phyloP scores from a whole-genome alignment of 2,329 filamentous ascomycete genomes.

The Aspergillus sp. region DNA sequence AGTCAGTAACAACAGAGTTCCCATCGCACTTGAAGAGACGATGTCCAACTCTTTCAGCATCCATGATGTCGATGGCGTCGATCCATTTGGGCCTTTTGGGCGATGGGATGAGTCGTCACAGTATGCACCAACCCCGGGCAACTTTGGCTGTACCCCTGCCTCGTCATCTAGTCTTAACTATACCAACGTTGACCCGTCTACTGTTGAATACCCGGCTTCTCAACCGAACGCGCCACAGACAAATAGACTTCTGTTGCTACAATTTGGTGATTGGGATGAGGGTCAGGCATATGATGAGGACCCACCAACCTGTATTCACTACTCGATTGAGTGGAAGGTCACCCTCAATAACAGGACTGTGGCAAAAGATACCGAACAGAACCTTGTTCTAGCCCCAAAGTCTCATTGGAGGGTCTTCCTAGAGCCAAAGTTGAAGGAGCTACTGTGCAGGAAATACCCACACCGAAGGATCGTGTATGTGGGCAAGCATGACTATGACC shows the following conservation, averaged over 20 bases:
- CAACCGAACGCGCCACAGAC: neutral
- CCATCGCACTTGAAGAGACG: neutral
- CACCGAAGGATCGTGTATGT: neutral
- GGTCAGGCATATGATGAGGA: conserved; percentile 5
- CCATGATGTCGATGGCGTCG: too few species aligned
- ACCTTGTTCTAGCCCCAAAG: neutral
- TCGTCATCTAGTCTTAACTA: neutral
- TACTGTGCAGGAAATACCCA: neutral
- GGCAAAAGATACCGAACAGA: conserved; percentile 4
- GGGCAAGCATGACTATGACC: neutral
- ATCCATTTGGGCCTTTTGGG: neutral
- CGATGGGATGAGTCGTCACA: conserved; percentile 1
- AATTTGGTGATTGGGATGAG: conserved; percentile 2
- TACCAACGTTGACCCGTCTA: neutral
- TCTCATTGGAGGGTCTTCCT: neutral
- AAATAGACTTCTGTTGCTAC: neutral
- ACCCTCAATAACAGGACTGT: conserved; percentile 8
- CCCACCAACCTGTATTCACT: conserved; percentile 6
- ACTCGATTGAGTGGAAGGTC: conserved; percentile 9
- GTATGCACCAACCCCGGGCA: conserved; percentile 4
- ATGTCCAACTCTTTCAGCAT: too few species aligned
- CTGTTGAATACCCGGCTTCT: neutral
- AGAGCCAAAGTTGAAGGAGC: neutral
- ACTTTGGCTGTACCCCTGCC: conserved; percentile 1
- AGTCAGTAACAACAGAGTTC: neutral